These are phyloP conservation scores for Datisca glomerata DNA, from an alignment of 306 rosid species.

Conservation along the genomic window DNA sequence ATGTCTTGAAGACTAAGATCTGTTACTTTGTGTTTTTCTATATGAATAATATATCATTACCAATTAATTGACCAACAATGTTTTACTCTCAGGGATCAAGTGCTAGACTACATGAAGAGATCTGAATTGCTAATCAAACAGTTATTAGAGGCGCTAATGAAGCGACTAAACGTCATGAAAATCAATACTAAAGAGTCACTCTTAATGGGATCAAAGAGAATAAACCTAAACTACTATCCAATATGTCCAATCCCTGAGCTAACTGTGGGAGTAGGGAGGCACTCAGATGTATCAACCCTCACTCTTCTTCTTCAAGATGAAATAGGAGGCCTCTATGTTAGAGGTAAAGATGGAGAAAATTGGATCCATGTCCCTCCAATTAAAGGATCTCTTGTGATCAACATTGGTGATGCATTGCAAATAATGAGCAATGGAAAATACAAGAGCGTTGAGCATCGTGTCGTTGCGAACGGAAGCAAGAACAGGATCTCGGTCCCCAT, in stretches of 20 bases:
- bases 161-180: slow-evolving; percentile 24
- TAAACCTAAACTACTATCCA: slow-evolving; percentile 47
- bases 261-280: slow-evolving; percentile 38
- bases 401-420: slow-evolving; percentile 25
- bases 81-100: slow-evolving; percentile 12
- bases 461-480: slow-evolving; percentile 27
- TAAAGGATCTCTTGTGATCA: slow-evolving; percentile 36
- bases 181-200: slow-evolving; percentile 16
- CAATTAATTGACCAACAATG: too few species aligned
- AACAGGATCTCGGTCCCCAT: slow-evolving; percentile 46
- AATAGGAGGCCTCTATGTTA: slow-evolving; percentile 40
- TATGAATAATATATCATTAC: too few species aligned
- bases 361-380: slow-evolving; percentile 49
- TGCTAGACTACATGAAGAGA: slow-evolving; percentile 40
- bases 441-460: slow-evolving; percentile 49
- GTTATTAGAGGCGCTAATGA: slow-evolving; percentile 25
- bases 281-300: slow-evolving; percentile 45
- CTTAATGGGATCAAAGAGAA: slow-evolving; percentile 12
- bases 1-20: too few species aligned
- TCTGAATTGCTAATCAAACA: slow-evolving; percentile 21
- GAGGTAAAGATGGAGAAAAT: not conserved
- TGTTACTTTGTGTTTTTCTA: too few species aligned
- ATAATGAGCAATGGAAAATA: slow-evolving; percentile 54
- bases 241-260: slow-evolving; percentile 39
- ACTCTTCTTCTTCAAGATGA: slow-evolving; percentile 50